Evolutionary conservation across 495 filamentous ascomycete genomes (phyloP), one percentile per base, ranked within the genome.

Genomic region (Talaromyces thailandensis): DNA sequence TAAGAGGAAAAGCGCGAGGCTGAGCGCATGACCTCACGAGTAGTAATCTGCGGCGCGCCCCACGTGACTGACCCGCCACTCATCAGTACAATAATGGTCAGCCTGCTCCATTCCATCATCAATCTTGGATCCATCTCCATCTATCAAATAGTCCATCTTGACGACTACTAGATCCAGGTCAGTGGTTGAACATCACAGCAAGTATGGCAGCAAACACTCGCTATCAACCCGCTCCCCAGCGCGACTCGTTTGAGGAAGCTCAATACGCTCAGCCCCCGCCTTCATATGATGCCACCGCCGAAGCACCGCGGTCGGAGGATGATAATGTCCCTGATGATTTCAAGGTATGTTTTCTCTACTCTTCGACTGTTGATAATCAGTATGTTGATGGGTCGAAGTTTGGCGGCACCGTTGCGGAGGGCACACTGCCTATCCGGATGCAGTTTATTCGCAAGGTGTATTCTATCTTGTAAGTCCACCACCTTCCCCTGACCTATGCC

Each of bases 241-340:
- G 88, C 64, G 88, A 92, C 75, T 89, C 88, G 31, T 75, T 86
- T 45, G 88, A 91, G 43, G 79, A 82, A 48, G 71, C 75, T 64
- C 69, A 73, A 64, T 97, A 90, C 81, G 82, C 88, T 56, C 91
- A 94, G 71, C 81, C 93, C 65, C 94, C 94, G 64, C 94, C 94
- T 76, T 90, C 66, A 77, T 89, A 69, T 75, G 81, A 71, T 81
- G 82, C 68, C 60, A 77, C 76, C 24, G 72, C 70, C 8, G 70
- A 75, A 59, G 64, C 74, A 60, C 87, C 94, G 64, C 88, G 83
- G 71, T 86, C 85, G 71, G 91, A 96, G 69, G 89, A 93, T 72
- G 92, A 96, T 71, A 88, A 92, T 66, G 71, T 98, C 51, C 94
- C 94, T 4, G 94, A 98, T 82, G 94, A 98, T 78, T 98, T 98